Evolutionary conservation across 306 rosid species (phyloP).

Genomic region (Rosa chinensis): DNA sequence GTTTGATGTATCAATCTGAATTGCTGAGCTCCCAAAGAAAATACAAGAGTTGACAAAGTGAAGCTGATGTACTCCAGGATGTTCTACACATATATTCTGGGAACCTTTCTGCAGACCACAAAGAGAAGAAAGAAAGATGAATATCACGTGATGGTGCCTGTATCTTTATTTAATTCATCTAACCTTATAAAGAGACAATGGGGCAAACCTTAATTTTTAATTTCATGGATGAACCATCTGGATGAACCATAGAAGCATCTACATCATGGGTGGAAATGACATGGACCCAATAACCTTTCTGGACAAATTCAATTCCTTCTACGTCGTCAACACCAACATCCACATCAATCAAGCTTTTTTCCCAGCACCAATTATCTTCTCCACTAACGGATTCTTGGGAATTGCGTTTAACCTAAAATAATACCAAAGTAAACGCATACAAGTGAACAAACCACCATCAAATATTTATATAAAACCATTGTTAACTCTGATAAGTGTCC

Average conservation of each 20-base stretch:
- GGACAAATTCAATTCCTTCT: conserved; percentile 69
- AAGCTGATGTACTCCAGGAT: conserved; percentile 91
- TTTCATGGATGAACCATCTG: conserved; percentile 59
- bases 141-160: conserved; percentile 24
- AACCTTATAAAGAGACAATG: conserved; percentile 20
- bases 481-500: not conserved
- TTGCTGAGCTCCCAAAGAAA: conserved; percentile 84
- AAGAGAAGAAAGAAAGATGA: conserved; percentile 28
- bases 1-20: conserved; percentile 65
- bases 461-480: not conserved
- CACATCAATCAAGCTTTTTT: conserved; percentile 62
- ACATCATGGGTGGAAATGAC: conserved; percentile 82
- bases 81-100: conserved; percentile 70
- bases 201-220: conserved; percentile 67
- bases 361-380: conserved; percentile 98
- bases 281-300: conserved; percentile 85
- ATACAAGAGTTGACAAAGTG: conserved; percentile 72
- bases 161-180: conserved; percentile 13
- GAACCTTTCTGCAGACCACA: conserved; percentile 86
- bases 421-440: conserved; percentile 20
- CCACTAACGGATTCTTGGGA: conserved; percentile 40
- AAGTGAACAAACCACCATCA: conserved; percentile 10
- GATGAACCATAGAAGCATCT: conserved; percentile 69
- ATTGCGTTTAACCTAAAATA: conserved; percentile 64
- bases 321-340: conserved; percentile 78